A percentile compares a stretch with the other conserved stretches of the same genome.
phyloP scores from a whole-genome alignment of 441 rosid genomes.

The Croton laevigatus region DNA sequence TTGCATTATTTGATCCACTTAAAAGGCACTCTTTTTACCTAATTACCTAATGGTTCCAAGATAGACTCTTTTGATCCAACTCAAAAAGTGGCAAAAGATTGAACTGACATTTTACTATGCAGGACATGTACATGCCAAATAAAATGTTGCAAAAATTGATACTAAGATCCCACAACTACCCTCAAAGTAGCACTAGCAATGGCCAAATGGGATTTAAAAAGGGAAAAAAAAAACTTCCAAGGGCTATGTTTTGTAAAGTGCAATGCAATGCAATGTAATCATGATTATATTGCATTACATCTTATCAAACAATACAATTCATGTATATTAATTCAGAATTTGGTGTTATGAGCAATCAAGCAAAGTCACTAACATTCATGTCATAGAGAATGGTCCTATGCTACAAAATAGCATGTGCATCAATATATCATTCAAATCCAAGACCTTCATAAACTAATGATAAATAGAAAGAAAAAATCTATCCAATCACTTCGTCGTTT shows the following conservation, averaged over 20 bases:
- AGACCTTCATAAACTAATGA: background rate
- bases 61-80: conserved; percentile 12
- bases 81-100: background rate
- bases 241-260: too few relatives aligned
- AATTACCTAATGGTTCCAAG: conserved; percentile 22
- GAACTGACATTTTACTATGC: background rate
- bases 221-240: too few relatives aligned
- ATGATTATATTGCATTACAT: too few relatives aligned
- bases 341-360: background rate
- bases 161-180: background rate
- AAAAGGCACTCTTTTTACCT: conserved; percentile 12
- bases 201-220: too few relatives aligned
- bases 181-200: background rate
- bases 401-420: background rate
- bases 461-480: background rate
- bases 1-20: conserved; percentile 26
- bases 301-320: too few relatives aligned
- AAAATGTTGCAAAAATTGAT: conserved; percentile 2
- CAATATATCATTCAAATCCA: background rate
- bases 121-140: conserved; percentile 4
- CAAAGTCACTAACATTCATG: background rate
- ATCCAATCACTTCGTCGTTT: background rate
- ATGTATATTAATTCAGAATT: background rate
- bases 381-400: background rate
- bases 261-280: too few relatives aligned